A percentile compares a stretch with the other conserved stretches of the same genome.
phyloP scores from a whole-genome alignment of 768 basidiomycete species.

The Lentinus brumalis region DNA sequence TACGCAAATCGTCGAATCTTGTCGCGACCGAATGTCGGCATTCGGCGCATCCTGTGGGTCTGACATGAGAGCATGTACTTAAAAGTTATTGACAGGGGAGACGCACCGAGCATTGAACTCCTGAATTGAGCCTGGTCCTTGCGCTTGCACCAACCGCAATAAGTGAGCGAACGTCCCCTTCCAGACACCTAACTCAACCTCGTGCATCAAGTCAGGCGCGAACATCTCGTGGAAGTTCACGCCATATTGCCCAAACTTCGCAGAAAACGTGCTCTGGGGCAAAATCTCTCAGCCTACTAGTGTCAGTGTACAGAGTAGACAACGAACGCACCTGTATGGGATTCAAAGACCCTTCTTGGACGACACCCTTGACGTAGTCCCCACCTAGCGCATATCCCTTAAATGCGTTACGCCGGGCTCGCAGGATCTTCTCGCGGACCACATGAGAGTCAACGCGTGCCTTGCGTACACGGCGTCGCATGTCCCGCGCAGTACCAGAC shows the following conservation, averaged over 20 bases:
- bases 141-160: too few species aligned
- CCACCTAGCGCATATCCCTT: too few species aligned
- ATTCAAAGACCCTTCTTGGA: too few species aligned
- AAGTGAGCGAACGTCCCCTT: conserved; percentile 16
- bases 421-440: too few species aligned
- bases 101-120: too few species aligned
- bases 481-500: conserved; percentile 27
- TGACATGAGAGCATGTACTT: conserved; percentile 8
- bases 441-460: too few species aligned
- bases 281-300: not conserved
- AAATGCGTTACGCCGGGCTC: too few species aligned
- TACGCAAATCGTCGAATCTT: conserved; percentile 26
- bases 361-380: too few species aligned
- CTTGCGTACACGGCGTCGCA: not conserved
- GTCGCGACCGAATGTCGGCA: conserved; percentile 24
- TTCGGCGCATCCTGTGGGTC: conserved; percentile 17
- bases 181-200: conserved; percentile 39
- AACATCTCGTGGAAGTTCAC: conserved; percentile 33
- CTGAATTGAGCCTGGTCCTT: too few species aligned
- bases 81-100: conserved; percentile 5
- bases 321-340: not conserved
- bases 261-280: conserved; percentile 35
- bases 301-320: not conserved
- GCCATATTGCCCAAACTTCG: conserved; percentile 7
- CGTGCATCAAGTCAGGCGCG: conserved; percentile 35